Percentiles rank a stretch among this genome's conserved stretches.
These are phyloP conservation scores for Trichoderma orchidacearum DNA, from an alignment of 495 filamentous ascomycete species.

Conservation along the genomic window DNA sequence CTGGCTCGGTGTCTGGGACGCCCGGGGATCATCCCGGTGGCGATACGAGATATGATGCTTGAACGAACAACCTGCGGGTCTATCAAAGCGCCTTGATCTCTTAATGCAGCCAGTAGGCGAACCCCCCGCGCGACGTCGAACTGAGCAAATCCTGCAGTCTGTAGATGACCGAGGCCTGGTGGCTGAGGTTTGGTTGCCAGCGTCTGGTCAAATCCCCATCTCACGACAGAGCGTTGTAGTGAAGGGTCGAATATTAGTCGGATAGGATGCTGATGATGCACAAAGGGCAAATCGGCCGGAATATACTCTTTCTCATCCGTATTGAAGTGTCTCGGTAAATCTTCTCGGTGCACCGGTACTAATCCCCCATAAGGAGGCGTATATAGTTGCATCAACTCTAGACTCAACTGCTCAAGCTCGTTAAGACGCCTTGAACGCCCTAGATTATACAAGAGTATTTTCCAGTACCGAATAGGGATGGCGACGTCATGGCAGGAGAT, in stretches of 20 bases:
- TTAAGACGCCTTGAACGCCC: conserved; percentile 12
- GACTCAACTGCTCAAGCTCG: conserved; percentile 14
- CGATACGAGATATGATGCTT: background rate
- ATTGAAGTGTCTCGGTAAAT: conserved; percentile 10
- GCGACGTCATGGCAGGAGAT: conserved; percentile 2
- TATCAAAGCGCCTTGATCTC: background rate
- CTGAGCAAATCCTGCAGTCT: background rate
- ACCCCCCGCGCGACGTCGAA: background rate
- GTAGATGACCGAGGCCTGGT: background rate
- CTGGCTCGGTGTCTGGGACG: background rate
- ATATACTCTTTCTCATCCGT: conserved; percentile 12
- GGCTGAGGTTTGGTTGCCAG: background rate
- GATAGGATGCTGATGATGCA: conserved; percentile 13
- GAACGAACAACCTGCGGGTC: background rate
- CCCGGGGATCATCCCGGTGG: background rate
- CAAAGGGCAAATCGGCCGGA: conserved; percentile 11
- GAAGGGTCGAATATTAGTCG: conserved; percentile 15
- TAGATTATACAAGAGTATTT: conserved; percentile 15
- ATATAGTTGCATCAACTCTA: conserved; percentile 13
- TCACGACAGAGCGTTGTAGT: conserved; percentile 13
- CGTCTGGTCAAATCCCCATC: conserved; percentile 6
- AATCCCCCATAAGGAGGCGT: conserved; percentile 10
- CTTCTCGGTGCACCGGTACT: conserved; percentile 13
- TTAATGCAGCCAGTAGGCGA: background rate
- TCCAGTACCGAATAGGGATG: conserved; percentile 7